A percentile compares a stretch with the other conserved stretches of the same genome.
These are phyloP conservation scores for Apiospora aurea DNA, from an alignment of 2,329 filamentous ascomycete species.

Conservation along the genomic window DNA sequence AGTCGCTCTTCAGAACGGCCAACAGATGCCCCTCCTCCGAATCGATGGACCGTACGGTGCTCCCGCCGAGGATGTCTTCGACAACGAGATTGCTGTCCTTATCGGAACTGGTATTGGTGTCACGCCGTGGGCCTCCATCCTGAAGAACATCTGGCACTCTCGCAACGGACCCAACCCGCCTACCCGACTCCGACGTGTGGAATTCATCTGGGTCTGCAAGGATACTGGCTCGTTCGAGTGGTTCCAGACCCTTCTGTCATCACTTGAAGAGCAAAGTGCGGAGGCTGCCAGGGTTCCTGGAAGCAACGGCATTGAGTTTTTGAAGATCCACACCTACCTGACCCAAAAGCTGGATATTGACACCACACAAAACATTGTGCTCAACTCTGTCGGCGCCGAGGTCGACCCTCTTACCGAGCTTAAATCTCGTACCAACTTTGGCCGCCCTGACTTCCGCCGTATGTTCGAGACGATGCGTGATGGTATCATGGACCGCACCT, in stretches of 20 bases:
- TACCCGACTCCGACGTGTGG: constrained; percentile 86
- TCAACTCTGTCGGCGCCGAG: constrained; percentile 90
- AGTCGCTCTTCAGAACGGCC: constrained; percentile 90
- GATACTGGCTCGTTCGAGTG: constrained; percentile 97
- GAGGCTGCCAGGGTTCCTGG: constrained; percentile 72
- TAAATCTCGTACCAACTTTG: constrained; percentile 90
- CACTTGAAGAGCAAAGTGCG: constrained; percentile 85
- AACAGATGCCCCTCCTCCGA: constrained; percentile 87
- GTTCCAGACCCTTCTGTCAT: constrained; percentile 94
- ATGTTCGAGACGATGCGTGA: constrained; percentile 86
- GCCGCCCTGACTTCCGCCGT: constrained; percentile 85
- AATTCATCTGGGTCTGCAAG: constrained; percentile 99
- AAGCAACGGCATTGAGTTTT: constrained; percentile 78
- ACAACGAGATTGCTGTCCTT: constrained; percentile 86
- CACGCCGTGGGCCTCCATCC: constrained; percentile 84
- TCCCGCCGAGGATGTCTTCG: constrained; percentile 95
- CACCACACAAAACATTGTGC: constrained; percentile 93
- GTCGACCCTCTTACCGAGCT: constrained; percentile 93
- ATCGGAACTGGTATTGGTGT: constrained; percentile 89
- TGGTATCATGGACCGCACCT: constrained; percentile 84
- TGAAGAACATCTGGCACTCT: constrained; percentile 98
- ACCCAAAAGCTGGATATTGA: constrained; percentile 93
- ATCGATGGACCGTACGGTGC: constrained; percentile 97
- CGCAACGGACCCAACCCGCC: constrained; percentile 90
- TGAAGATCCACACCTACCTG: constrained; percentile 97